phyloP scores from a whole-genome alignment of 2,329 filamentous ascomycete genomes.

The Paracorniculantispora psalliotae region DNA sequence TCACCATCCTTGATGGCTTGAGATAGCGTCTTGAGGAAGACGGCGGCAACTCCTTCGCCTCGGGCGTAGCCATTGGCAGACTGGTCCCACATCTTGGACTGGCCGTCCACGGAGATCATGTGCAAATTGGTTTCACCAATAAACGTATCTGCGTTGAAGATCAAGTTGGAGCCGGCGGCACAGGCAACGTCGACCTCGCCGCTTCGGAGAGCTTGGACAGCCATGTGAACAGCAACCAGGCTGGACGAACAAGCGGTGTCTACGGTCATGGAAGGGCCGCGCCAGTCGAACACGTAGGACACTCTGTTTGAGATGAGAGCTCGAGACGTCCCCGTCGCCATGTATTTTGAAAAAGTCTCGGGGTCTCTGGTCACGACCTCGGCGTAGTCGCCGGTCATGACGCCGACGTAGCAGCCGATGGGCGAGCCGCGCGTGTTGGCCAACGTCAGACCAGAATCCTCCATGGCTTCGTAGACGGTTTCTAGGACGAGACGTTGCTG shows the following conservation, averaged over 20 bases:
- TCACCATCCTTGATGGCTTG: conserved; percentile 47
- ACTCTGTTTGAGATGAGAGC: conserved; percentile 33
- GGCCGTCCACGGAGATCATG: conserved; percentile 25
- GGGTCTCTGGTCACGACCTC: conserved; percentile 23
- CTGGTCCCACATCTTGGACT: conserved; percentile 35
- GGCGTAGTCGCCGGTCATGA: conserved; percentile 25
- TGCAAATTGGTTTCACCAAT: background rate
- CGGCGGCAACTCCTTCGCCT: conserved; percentile 43
- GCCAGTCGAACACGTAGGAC: conserved; percentile 36
- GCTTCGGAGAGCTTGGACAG: conserved; percentile 28
- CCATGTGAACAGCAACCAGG: conserved; percentile 34
- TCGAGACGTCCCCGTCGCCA: conserved; percentile 27
- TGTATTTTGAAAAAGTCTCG: conserved; percentile 24
- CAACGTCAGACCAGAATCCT: conserved; percentile 18
- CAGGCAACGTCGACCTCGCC: conserved; percentile 24
- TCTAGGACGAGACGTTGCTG: conserved; percentile 31
- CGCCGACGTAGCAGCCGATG: conserved; percentile 20
- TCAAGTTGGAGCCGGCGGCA: conserved; percentile 24
- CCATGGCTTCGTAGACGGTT: conserved; percentile 30
- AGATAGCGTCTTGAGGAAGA: conserved; percentile 43
- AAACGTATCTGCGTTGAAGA: conserved; percentile 16
- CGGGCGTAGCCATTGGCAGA: conserved; percentile 46
- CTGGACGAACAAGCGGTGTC: conserved; percentile 39
- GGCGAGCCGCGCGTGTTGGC: background rate
- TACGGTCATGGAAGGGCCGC: conserved; percentile 35